A percentile compares a stretch with the other conserved stretches of the same genome.
Conservation (phyloP, 768 basidiomycete genomes). For the Panus rudis region DNA sequence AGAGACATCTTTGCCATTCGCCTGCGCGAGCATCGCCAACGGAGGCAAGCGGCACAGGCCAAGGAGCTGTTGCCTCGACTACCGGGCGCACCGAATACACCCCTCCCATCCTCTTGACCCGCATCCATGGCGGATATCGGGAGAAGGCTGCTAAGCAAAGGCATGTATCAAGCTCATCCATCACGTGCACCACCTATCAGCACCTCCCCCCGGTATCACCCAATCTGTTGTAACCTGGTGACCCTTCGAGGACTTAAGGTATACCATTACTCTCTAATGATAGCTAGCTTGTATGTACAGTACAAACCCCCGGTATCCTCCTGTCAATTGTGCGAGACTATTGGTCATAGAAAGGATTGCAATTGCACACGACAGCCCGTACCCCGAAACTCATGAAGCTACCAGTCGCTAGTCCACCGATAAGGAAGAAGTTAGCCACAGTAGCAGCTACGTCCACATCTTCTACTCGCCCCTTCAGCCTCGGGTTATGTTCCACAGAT, state of each 20-base stretch:
- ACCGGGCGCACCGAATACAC: constrained; percentile 47
- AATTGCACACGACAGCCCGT: constrained; percentile 55
- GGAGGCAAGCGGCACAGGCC: constrained; percentile 56
- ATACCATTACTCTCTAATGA: too few species aligned
- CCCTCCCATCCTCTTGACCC: constrained; percentile 13
- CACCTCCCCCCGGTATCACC: too few species aligned
- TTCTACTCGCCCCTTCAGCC: constrained; percentile 57
- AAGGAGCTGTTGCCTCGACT: constrained; percentile 67
- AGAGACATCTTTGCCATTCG: constrained; percentile 79
- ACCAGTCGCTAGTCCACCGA: constrained; percentile 68
- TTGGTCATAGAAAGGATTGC: constrained; percentile 54
- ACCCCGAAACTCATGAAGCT: constrained; percentile 81
- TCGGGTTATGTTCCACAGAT: constrained; percentile 73
- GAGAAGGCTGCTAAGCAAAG: too few species aligned
- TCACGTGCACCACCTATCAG: too few species aligned
- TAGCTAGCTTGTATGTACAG: too few species aligned
- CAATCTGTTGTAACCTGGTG: too few species aligned
- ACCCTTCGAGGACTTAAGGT: too few species aligned
- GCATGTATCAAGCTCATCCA: too few species aligned
- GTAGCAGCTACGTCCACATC: constrained; percentile 86
- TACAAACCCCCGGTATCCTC: too few species aligned
- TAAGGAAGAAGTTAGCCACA: constrained; percentile 69
- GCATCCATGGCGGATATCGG: background rate
- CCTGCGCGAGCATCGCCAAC: constrained; percentile 64
- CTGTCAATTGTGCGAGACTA: too few species aligned